Evolutionary conservation across 2,329 filamentous ascomycete genomes (phyloP), one percentile per base, ranked within the genome.

Genomic region (Coniochaeta sp.): DNA sequence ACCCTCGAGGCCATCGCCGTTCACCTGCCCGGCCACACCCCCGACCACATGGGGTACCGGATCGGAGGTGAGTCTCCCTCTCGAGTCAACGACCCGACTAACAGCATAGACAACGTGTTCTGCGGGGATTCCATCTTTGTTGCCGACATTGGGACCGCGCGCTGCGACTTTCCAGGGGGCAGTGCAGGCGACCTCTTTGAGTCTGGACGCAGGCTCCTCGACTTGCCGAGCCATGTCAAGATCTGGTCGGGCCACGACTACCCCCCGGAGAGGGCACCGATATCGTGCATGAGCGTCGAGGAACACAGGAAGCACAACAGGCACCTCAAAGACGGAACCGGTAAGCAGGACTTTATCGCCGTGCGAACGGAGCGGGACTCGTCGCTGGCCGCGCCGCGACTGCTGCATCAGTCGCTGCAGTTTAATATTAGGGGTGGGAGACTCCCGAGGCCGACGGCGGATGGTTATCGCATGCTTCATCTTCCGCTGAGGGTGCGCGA

Each of bases 21-120:
- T 0, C 75, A 83, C 56, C 71, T 85, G 0, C 79, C 81, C 0
- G 81, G 81, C 0, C 79, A 85, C 56, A 83, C 80, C 0, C 78
- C 80, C 0, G 81, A 85, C 55, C 79, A 84, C 51, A 58, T 82
- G 13, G 81, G 80, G 0, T 86, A 85, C 54, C 63, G 66, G 30
- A 74, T 84, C 49, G 78, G 76, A 61, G 63, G 71, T 70, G 55
- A 54, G 62, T 49, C 8, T 32, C 10, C n/a, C n/a, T n/a, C n/a
- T n/a, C n/a, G n/a, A n/a, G n/a, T n/a, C n/a, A n/a, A n/a, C n/a
- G n/a, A n/a, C n/a, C n/a, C n/a, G n/a, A 24, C 26, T 55, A 35
- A 3, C 26, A 33, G 28, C 38, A 7, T 48, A 70, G 67, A 63
- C 28, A 73, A 73, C 12, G 66, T 80, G 0, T 81, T 81, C 49